Evolutionary conservation across 2,329 filamentous ascomycete genomes (phyloP), one percentile per base, ranked within the genome.

Genomic region (Colletotrichum spaethianum): DNA sequence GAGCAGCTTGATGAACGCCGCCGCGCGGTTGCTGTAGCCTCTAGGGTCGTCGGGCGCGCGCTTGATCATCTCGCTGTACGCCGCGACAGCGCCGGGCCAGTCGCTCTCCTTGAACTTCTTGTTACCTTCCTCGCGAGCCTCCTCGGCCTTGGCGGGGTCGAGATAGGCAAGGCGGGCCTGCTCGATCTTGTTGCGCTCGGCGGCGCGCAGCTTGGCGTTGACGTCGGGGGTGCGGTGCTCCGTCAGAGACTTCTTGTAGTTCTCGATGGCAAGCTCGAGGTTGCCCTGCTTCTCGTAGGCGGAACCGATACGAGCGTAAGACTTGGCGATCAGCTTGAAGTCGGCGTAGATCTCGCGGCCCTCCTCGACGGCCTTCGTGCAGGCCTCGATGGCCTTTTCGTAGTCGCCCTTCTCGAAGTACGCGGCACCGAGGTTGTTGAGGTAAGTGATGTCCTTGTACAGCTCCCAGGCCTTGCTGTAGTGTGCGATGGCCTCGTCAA

Each of bases 251-350:
- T 92, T 94, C 84, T 98, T 92, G 88, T 96, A 99, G 87, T 94
- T 94, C 76, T 94, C 91, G 75, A 99, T 90, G 31, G 97, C 96
- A 72, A 92, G 90, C 66, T 89, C 82, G 14, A 96, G 86, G 77
- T 98, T 93, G 75, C 93, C 94, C 80, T 93, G 85, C 86, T 95
- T 98, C 88, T 99, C 96, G 81, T 98, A 95, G 0, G 96, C 92
- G n/a, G 92, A 90, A 75, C 96, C 96, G 76, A 99, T 97, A 77
- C 96, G 94, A 48, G 95, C 95, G 79, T 96, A 98, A n/a, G 96
- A 94, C 91, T 98, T 98, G 80, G 97, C 95, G 76, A 99, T 96
- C 79, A 95, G 89, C 90, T 99, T 99, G 88, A 98, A 99, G 85
- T 99, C 96, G 74, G 96, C 95, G 68, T 95, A 93, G 77, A 97